These are phyloP conservation scores for Cyclocybe cylindracea DNA, from an alignment of 768 basidiomycete genomes.

Conservation along the genomic window DNA sequence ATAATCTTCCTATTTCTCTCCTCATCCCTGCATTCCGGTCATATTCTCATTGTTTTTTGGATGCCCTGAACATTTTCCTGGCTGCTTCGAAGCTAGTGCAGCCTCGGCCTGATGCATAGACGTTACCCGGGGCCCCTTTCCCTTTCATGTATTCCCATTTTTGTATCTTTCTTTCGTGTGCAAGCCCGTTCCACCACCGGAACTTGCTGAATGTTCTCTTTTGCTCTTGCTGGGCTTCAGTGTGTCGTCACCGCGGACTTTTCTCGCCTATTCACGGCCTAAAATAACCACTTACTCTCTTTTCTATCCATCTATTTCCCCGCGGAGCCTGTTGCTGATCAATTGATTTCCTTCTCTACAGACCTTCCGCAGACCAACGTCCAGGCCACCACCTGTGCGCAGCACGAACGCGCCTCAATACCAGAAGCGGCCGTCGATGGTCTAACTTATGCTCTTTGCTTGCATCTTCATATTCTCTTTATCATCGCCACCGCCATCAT, in stretches of 20 bases:
- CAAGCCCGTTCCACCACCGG: no score
- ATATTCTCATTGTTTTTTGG: not conserved
- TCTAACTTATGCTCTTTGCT: conserved; percentile 7
- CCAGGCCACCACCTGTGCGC: conserved; percentile 30
- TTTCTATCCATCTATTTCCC: not conserved
- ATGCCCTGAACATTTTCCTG: not conserved
- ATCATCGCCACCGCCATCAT: no score
- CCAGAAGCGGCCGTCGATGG: conserved; percentile 24
- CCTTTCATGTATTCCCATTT: not conserved
- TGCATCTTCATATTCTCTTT: no score
- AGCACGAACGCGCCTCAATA: conserved; percentile 24
- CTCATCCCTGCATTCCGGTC: not conserved
- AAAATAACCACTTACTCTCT: no score
- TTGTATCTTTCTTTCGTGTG: not conserved
- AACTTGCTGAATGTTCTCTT: no score
- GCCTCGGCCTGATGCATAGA: no score
- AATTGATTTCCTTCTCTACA: conserved; percentile 4
- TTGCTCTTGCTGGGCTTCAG: no score
- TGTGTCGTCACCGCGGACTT: no score
- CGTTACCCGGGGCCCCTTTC: no score
- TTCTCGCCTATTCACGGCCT: no score
- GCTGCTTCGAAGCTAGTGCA: no score
- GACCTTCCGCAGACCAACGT: conserved; percentile 30
- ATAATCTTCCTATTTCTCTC: not conserved
- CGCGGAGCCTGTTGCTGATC: not conserved